phyloP scores from a whole-genome alignment of 2,329 filamentous ascomycete genomes.

The Fusarium sp. region DNA sequence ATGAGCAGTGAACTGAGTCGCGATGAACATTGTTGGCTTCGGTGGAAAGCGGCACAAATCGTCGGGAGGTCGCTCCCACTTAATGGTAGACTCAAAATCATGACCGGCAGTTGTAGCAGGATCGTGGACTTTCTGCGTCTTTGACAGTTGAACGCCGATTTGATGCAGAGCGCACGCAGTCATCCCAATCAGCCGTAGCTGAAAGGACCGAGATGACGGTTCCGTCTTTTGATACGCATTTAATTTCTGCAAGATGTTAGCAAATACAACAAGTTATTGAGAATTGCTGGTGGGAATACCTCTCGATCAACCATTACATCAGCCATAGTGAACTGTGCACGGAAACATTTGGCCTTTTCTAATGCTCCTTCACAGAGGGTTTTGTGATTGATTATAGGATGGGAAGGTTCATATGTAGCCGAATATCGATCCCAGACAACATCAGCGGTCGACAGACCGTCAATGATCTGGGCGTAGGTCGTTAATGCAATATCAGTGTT shows the following conservation, averaged over 20 bases:
- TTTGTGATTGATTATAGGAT: not conserved
- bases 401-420: not conserved
- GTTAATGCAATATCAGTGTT: not conserved
- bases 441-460: constrained; percentile 6
- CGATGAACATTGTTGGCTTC: constrained; percentile 4
- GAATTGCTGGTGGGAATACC: not conserved
- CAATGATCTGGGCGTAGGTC: constrained; percentile 26
- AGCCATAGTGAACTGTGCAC: not conserved
- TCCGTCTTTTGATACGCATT: not conserved
- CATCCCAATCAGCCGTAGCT: not conserved
- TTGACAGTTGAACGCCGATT: not conserved
- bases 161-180: not conserved
- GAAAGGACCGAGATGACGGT: not conserved
- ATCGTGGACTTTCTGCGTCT: not conserved
- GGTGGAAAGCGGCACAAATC: not conserved
- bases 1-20: not conserved
- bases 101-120: not conserved
- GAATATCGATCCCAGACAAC: not conserved
- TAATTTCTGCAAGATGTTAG: not conserved
- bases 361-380: not conserved
- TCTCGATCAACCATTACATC: not conserved
- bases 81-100: not conserved
- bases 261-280: accelerated
- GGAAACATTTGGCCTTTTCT: not conserved
- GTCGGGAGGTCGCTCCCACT: constrained; percentile 1